Evolutionary conservation across 305 asterid genomes (phyloP).

Genomic region (Lippia alba): DNA sequence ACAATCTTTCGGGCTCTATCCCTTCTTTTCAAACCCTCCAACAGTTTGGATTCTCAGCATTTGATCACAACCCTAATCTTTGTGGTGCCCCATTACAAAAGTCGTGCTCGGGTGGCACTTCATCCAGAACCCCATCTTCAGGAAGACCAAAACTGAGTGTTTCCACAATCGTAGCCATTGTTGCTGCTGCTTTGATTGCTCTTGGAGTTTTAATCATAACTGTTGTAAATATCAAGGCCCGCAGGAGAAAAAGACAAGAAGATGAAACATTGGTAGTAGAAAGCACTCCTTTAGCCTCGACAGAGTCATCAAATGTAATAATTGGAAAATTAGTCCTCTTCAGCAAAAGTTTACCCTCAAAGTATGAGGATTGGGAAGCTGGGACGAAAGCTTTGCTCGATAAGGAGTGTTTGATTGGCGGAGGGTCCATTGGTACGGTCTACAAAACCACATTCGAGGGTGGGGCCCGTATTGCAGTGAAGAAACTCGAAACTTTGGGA

Average conservation of each 20-base stretch:
- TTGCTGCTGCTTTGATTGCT: conserved; percentile 78
- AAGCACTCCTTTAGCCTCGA: conserved; percentile 76
- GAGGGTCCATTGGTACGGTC: conserved; percentile 87
- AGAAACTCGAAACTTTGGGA: conserved; percentile 84
- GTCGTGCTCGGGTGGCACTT: conserved; percentile 42
- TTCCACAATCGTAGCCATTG: conserved; percentile 77
- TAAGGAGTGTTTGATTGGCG: conserved; percentile 80
- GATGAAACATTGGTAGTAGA: conserved; percentile 60
- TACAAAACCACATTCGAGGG: conserved; percentile 80
- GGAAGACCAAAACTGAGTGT: conserved; percentile 68
- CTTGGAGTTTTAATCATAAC: conserved; percentile 73
- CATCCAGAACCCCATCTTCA: conserved; percentile 18
- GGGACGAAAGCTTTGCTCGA: conserved; percentile 93
- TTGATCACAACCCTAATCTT: conserved; percentile 67
- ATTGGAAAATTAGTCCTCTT: conserved; percentile 86
- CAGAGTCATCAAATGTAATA: conserved; percentile 76
- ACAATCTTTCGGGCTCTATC: conserved; percentile 78
- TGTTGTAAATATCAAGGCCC: conserved; percentile 70
- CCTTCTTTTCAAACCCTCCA: conserved; percentile 66
- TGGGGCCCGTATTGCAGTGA: conserved; percentile 75
- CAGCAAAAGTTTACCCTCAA: conserved; percentile 80
- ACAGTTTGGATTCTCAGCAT: conserved; percentile 66
- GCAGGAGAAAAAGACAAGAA: conserved; percentile 52
- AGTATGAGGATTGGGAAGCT: conserved; percentile 93
- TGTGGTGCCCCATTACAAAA: conserved; percentile 74